A percentile compares a stretch with the other conserved stretches of the same genome.
Conservation (phyloP, 768 basidiomycete genomes). For the Suillus weaverae region DNA sequence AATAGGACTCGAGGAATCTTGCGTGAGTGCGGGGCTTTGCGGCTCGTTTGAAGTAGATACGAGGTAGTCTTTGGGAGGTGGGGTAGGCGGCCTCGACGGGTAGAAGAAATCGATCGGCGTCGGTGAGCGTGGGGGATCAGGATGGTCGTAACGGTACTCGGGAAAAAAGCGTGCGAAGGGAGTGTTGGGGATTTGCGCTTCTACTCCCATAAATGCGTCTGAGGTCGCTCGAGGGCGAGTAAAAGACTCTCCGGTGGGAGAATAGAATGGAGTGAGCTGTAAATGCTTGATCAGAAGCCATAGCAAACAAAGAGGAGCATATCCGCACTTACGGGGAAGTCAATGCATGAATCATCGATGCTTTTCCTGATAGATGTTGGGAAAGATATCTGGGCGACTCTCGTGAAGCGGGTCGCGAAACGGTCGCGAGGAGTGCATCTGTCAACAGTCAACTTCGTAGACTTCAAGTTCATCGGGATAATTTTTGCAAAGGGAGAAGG, state of each 20-base stretch:
- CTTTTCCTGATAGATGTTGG: constrained; percentile 35
- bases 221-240: constrained; percentile 17
- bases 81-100: not conserved
- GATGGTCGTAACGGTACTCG: not conserved
- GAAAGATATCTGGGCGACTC: constrained; percentile 29
- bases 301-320: not conserved
- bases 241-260: constrained; percentile 14
- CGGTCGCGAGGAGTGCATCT: constrained; percentile 32
- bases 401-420: constrained; percentile 21
- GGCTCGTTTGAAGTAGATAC: not conserved
- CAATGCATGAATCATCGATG: constrained; percentile 30
- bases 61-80: not conserved
- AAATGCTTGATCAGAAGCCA: constrained; percentile 5
- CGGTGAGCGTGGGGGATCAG: constrained; percentile 4
- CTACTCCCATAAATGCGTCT: not conserved
- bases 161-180: not conserved
- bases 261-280: constrained; percentile 27
- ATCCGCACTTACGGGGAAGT: constrained; percentile 24
- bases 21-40: not conserved
- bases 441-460: constrained; percentile 31
- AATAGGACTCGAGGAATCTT: not conserved
- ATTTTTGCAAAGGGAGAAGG: not conserved
- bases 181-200: not conserved
- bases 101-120: constrained; percentile 2
- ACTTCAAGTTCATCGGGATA: constrained; percentile 31